phyloP scores from a whole-genome alignment of 73 alveolate genomes.

The Loxodes magnus region DNA sequence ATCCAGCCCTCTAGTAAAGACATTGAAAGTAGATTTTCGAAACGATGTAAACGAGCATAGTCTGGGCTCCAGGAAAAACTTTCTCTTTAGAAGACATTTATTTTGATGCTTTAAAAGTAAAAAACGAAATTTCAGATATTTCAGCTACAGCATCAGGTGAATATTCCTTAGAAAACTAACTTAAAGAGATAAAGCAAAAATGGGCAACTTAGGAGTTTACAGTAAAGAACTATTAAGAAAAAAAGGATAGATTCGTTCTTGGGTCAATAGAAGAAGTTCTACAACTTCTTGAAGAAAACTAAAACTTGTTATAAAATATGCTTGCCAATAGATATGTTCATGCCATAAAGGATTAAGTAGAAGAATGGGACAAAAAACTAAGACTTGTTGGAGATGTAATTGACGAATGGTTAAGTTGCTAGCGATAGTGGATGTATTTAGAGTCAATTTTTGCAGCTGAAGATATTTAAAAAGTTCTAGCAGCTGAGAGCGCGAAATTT shows the following conservation, averaged over 20 bases:
- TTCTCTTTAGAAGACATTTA: slow-evolving; percentile 55
- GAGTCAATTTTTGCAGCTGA: slow-evolving; percentile 99
- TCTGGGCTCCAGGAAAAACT: slow-evolving; percentile 45
- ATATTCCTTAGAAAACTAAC: slow-evolving; percentile 72
- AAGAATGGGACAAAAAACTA: slow-evolving; percentile 94
- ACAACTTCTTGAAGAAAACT: slow-evolving; percentile 94
- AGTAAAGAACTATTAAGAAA: slow-evolving; percentile 79
- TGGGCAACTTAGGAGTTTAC: slow-evolving; percentile 82
- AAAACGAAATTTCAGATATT: slow-evolving; percentile 87
- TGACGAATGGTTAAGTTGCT: slow-evolving; percentile 98
- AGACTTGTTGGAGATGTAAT: slow-evolving; percentile 94
- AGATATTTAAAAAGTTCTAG: slow-evolving; percentile 97
- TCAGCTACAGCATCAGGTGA: slow-evolving; percentile 96
- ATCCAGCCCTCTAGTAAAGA: slow-evolving; percentile 50
- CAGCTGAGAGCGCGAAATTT: slow-evolving; percentile 94
- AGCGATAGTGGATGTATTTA: slow-evolving; percentile 98
- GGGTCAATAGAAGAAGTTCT: slow-evolving; percentile 89
- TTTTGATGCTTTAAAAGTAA: slow-evolving; percentile 65
- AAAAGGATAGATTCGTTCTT: slow-evolving; percentile 87
- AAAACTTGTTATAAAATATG: slow-evolving; percentile 90
- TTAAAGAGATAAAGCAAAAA: slow-evolving; percentile 68
- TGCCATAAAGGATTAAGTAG: slow-evolving; percentile 90
- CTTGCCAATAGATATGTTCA: slow-evolving; percentile 93
- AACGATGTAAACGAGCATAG: slow-evolving; percentile 22
- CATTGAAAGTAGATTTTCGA: slow-evolving; percentile 76